Percentiles rank a stretch among this genome's conserved stretches.
phyloP scores from a whole-genome alignment of 371 early-diverging fungal genomes.

The Saksenaea vasiformis region DNA sequence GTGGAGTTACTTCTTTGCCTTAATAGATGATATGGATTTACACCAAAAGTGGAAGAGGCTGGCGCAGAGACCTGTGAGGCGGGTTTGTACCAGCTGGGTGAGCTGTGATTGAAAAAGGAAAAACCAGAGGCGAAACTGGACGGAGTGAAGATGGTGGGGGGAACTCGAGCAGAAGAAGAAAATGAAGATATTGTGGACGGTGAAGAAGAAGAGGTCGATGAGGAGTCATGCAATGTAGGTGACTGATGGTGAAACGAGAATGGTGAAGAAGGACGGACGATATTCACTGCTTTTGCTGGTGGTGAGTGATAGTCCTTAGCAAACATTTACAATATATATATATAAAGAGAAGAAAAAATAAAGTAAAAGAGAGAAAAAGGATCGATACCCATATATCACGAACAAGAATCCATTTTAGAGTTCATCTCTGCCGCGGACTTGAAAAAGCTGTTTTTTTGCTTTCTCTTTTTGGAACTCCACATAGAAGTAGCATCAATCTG shows the following conservation, averaged over 20 bases:
- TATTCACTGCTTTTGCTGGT: conserved; percentile 7
- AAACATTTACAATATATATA: neutral
- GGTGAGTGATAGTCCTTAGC: neutral
- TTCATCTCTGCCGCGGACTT: neutral
- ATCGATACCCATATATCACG: neutral
- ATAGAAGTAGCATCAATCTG: neutral
- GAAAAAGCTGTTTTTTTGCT: neutral
- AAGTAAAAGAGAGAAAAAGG: neutral
- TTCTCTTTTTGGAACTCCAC: conserved; percentile 2
- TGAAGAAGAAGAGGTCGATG: neutral
- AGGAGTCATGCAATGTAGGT: neutral
- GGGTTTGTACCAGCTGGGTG: conserved; percentile 6
- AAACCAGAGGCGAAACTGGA: conserved; percentile 1
- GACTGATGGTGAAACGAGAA: neutral
- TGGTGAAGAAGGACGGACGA: conserved; percentile 4
- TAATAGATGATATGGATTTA: neutral
- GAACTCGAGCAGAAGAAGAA: neutral
- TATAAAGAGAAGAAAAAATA: neutral
- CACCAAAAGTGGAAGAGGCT: neutral
- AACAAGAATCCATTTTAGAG: conserved; percentile 1
- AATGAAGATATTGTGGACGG: neutral
- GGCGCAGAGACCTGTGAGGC: conserved; percentile 5
- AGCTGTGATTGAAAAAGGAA: conserved; percentile 4
- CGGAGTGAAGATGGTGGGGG: conserved; percentile 3
- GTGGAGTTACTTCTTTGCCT: neutral